Evolutionary conservation across 345 rosid genomes (phyloP).

Genomic region (Capsella bursapastoris): DNA sequence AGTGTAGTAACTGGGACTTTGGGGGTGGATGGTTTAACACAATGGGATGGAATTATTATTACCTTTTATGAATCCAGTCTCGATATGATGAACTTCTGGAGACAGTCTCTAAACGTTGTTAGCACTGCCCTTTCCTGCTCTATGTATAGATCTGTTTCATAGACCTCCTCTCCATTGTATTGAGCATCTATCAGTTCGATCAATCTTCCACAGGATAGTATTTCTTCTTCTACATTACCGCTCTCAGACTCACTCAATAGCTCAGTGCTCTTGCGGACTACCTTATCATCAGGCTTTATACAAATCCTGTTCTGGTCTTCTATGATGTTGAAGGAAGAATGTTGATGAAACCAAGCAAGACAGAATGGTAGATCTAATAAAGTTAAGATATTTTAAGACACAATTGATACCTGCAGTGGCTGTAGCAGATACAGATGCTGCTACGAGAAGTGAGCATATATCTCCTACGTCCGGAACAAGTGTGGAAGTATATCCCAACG

Average conservation of each 20-base stretch:
- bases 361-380: neutral
- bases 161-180: constrained; percentile 24
- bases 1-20: neutral
- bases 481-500: constrained; percentile 19
- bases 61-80: constrained; percentile 44
- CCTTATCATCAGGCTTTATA: constrained; percentile 20
- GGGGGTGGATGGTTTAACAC: neutral
- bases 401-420: constrained; percentile 34
- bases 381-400: neutral
- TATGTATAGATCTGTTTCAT: constrained; percentile 13
- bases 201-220: constrained; percentile 33
- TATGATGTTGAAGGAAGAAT: neutral
- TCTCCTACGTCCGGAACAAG: constrained; percentile 18
- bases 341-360: constrained; percentile 11
- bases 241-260: neutral
- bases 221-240: constrained; percentile 22
- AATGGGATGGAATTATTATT: neutral
- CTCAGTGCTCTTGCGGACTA: neutral
- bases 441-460: constrained; percentile 31
- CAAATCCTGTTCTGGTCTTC: constrained; percentile 17
- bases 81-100: constrained; percentile 40
- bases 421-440: constrained; percentile 30
- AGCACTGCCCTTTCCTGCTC: constrained; percentile 55
- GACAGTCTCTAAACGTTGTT: constrained; percentile 47
- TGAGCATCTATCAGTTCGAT: constrained; percentile 41